These are phyloP conservation scores for Brettanomyces custersianus DNA, from an alignment of 805 yeast genomes.

Conservation along the genomic window DNA sequence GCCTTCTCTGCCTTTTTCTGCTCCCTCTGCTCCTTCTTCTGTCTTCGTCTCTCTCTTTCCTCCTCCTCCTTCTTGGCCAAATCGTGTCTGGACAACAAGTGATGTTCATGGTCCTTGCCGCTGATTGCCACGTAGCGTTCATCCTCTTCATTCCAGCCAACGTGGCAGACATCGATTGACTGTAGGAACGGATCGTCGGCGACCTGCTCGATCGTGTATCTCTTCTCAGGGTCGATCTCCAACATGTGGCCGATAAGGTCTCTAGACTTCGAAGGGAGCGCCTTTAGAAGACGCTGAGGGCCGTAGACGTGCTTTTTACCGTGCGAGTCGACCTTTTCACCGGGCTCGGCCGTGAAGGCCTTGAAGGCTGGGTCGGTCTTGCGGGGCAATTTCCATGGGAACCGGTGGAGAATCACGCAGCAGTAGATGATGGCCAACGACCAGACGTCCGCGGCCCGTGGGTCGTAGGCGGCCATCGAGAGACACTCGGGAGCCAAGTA, in stretches of 20 bases:
- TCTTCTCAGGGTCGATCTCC: conserved; percentile 42
- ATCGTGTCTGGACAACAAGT: conserved; percentile 61
- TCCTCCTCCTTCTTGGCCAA: conserved; percentile 30
- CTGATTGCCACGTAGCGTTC: conserved; percentile 12
- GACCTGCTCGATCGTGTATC: conserved; percentile 54
- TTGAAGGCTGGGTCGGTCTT: conserved; percentile 64
- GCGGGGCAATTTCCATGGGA: conserved; percentile 96
- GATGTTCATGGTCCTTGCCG: conserved; percentile 47
- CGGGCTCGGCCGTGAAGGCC: conserved; percentile 38
- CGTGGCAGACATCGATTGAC: conserved; percentile 46
- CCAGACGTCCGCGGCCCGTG: conserved; percentile 88
- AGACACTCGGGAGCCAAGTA: conserved; percentile 91
- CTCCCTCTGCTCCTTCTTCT: background rate
- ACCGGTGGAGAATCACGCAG: conserved; percentile 78
- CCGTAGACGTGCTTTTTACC: conserved; percentile 33
- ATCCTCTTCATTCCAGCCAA: conserved; percentile 15
- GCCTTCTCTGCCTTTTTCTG: background rate
- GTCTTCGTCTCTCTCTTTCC: conserved; percentile 17
- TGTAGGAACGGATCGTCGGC: conserved; percentile 48
- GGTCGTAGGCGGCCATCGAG: conserved; percentile 51
- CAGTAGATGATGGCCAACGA: conserved; percentile 86
- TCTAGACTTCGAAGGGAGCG: conserved; percentile 63
- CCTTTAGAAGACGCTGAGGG: conserved; percentile 60
- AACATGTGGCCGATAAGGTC: conserved; percentile 59
- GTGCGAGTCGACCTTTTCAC: conserved; percentile 17